Evolutionary conservation across 352 stramenopile species (phyloP).

Genomic region (Globisporangium solare): DNA sequence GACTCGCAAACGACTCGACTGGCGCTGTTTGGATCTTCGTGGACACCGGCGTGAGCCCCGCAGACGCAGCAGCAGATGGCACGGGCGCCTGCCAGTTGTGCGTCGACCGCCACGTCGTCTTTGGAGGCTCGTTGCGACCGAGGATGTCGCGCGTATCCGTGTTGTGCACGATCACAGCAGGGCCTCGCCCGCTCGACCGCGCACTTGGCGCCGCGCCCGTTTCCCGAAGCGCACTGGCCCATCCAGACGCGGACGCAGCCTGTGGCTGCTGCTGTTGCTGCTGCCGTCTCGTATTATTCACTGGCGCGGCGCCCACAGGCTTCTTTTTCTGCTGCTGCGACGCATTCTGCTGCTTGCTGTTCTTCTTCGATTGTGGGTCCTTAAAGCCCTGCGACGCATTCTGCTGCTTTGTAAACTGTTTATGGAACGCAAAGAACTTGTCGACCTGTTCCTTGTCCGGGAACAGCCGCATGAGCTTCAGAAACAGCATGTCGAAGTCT

Average conservation of each 20-base stretch:
- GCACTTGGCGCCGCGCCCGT: slow-evolving; percentile 34
- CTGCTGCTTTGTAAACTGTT: slow-evolving; percentile 36
- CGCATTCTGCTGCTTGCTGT: slow-evolving; percentile 32
- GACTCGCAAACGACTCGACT: slow-evolving; percentile 40
- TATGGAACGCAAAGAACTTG: slow-evolving; percentile 59
- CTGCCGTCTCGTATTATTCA: slow-evolving; percentile 6
- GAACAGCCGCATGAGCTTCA: slow-evolving; percentile 70
- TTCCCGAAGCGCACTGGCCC: slow-evolving; percentile 68
- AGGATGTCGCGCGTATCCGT: slow-evolving; percentile 40
- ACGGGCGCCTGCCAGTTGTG: slow-evolving; percentile 44
- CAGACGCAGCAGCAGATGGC: slow-evolving; percentile 9
- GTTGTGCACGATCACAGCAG: slow-evolving; percentile 58
- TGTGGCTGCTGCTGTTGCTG: slow-evolving; percentile 24
- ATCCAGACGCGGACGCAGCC: slow-evolving; percentile 38
- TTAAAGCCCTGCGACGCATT: slow-evolving; percentile 37
- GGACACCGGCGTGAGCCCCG: slow-evolving; percentile 28
- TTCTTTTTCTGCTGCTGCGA: slow-evolving; percentile 26
- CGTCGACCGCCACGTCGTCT: slow-evolving; percentile 47
- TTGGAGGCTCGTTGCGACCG: slow-evolving; percentile 29
- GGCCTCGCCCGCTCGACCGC: slow-evolving; percentile 20
- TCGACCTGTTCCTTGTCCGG: slow-evolving; percentile 62
- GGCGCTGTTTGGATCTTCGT: slow-evolving; percentile 67
- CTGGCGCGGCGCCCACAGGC: slow-evolving; percentile 8
- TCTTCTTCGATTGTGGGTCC: slow-evolving; percentile 35
- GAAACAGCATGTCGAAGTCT: slow-evolving; percentile 74